Conservation (phyloP, 495 filamentous ascomycete genomes). For the Jackrogersella minutella region DNA sequence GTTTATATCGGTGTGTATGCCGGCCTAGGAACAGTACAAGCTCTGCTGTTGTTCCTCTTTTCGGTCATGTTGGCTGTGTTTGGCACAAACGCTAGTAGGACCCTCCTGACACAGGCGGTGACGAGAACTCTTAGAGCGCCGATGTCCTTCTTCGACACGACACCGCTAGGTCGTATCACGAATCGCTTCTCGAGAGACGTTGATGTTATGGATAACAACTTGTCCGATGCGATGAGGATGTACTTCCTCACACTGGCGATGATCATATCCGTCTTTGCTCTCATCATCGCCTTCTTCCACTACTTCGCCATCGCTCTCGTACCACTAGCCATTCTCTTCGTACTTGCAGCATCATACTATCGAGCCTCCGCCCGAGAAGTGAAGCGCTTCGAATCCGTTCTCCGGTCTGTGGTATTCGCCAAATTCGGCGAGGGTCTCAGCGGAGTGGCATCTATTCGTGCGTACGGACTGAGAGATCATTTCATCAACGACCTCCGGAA, state of each 20-base stretch:
- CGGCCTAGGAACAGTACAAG: slow-evolving; percentile 73
- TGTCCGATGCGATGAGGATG: slow-evolving; percentile 91
- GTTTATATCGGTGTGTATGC: slow-evolving; percentile 89
- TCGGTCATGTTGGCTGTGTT: slow-evolving; percentile 72
- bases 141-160: slow-evolving; percentile 98
- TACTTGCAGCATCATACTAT: slow-evolving; percentile 88
- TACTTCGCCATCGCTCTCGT: slow-evolving; percentile 92
- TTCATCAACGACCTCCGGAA: slow-evolving; percentile 73
- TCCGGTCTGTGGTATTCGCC: slow-evolving; percentile 88
- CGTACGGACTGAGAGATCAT: slow-evolving; percentile 79
- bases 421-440: slow-evolving; percentile 88
- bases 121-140: slow-evolving; percentile 82
- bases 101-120: slow-evolving; percentile 87
- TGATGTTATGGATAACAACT: slow-evolving; percentile 92
- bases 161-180: slow-evolving; percentile 92
- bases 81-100: slow-evolving; percentile 80
- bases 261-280: slow-evolving; percentile 78
- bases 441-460: slow-evolving; percentile 83
- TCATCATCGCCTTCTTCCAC: slow-evolving; percentile 93
- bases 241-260: slow-evolving; percentile 86
- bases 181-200: slow-evolving; percentile 97
- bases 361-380: slow-evolving; percentile 89
- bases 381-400: slow-evolving; percentile 89
- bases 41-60: slow-evolving; percentile 78
- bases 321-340: slow-evolving; percentile 79